Conservation (phyloP, 2,329 filamentous ascomycete genomes). For the Fusarium euwallaceae region DNA sequence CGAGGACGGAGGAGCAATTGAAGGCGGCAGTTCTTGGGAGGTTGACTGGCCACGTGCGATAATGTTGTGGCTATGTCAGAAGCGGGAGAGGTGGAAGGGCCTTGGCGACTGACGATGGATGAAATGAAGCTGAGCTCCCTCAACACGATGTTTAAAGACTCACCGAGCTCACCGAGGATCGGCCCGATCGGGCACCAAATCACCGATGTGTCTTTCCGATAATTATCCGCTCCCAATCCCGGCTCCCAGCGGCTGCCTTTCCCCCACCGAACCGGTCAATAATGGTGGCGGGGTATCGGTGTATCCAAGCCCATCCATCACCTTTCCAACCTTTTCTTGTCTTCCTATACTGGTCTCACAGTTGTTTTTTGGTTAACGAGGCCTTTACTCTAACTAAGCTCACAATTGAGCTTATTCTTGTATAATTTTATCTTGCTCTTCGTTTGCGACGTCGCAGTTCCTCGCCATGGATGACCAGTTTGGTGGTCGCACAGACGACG, state of each 20-base stretch:
- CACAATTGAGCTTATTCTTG: conserved; percentile 7
- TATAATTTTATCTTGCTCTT: not conserved
- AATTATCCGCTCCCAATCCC: conserved; percentile 15
- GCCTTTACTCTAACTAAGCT: not conserved
- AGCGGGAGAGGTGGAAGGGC: not conserved
- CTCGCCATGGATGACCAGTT: conserved; percentile 71
- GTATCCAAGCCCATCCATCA: conserved; percentile 18
- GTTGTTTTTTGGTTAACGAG: not conserved
- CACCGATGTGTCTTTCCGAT: conserved; percentile 7
- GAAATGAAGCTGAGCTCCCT: not conserved
- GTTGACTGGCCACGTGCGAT: not conserved
- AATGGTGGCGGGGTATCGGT: conserved; percentile 40
- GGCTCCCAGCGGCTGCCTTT: not conserved
- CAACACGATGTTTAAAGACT: not conserved
- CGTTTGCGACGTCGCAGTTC: not conserved
- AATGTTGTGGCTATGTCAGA: not conserved
- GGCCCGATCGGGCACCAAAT: not conserved
- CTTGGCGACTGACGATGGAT: not conserved
- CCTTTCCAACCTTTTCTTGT: not conserved
- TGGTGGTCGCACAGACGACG: conserved; percentile 71
- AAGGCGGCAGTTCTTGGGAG: conserved; percentile 49
- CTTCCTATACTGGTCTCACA: not conserved
- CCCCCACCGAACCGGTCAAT: conserved; percentile 18
- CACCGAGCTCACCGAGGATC: conserved; percentile 8
- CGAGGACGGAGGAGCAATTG: conserved; percentile 59